Percentiles rank a stretch among this genome's conserved stretches.
These are phyloP conservation scores for Kappamyces sp. DNA, from an alignment of 192 early-diverging fungal genomes.

Conservation along the genomic window DNA sequence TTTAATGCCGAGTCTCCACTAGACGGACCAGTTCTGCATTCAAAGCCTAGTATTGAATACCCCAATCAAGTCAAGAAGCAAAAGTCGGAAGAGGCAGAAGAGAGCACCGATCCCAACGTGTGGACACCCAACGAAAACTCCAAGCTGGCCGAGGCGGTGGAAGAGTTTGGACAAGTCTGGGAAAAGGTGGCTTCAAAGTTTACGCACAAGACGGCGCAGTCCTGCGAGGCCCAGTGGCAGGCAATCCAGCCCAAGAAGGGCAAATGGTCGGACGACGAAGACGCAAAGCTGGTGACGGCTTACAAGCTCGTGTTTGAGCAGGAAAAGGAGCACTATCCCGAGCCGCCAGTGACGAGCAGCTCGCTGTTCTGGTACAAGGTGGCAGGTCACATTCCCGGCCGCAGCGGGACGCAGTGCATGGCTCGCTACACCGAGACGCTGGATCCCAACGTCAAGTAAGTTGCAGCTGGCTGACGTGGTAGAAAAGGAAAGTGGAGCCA, in stretches of 20 bases:
- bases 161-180: conserved; percentile 45
- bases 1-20: not conserved
- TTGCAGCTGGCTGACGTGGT: not conserved
- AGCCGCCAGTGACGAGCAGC: not conserved
- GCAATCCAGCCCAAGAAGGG: conserved; percentile 26
- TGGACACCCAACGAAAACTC: conserved; percentile 80
- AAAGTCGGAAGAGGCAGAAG: not conserved
- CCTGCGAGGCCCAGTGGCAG: conserved; percentile 28
- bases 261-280: conserved; percentile 35
- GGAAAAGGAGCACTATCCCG: conserved; percentile 1
- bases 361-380: conserved; percentile 77
- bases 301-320: conserved; percentile 15
- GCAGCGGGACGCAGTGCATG: conserved; percentile 85
- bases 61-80: conserved; percentile 12
- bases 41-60: conserved; percentile 4
- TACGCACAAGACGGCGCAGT: conserved; percentile 24
- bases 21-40: not conserved
- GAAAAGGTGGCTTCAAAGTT: conserved; percentile 21
- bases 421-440: conserved; percentile 85
- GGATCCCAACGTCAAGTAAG: conserved; percentile 54
- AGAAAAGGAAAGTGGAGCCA: conserved; percentile 36
- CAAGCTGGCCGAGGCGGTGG: conserved; percentile 63
- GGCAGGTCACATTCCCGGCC: conserved; percentile 66
- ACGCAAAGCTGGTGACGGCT: conserved; percentile 22
- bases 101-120: conserved; percentile 18